Conservation (phyloP, 1,139 yeast species). For the Zygosaccharomyces sapae region DNA sequence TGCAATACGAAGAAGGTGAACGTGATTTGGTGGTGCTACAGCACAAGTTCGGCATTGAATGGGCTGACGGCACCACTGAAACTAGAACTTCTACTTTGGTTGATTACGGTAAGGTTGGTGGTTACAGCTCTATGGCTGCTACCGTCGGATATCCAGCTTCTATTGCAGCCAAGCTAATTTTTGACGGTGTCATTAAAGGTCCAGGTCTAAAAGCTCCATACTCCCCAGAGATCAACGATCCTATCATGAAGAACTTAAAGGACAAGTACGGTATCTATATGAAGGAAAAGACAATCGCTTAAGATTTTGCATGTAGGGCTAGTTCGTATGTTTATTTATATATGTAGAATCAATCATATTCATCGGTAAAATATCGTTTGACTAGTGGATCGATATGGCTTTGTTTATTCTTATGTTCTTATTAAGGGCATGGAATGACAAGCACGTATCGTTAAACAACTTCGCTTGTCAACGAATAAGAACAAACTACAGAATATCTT, state of each 20-base stretch:
- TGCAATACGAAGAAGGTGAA: slow-evolving; percentile 95
- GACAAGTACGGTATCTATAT: slow-evolving; percentile 84
- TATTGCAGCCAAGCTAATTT: slow-evolving; percentile 83
- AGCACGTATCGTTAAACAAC: neutral
- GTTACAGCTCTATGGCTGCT: slow-evolving; percentile 98
- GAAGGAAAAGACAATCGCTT: slow-evolving; percentile 70
- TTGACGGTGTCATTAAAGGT: slow-evolving; percentile 71
- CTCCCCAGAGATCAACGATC: slow-evolving; percentile 82
- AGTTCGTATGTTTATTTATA: slow-evolving; percentile 3
- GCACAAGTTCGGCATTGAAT: slow-evolving; percentile 95
- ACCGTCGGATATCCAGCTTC: slow-evolving; percentile 98
- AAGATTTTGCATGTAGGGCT: slow-evolving; percentile 6
- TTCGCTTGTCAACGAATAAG: neutral
- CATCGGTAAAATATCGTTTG: no score
- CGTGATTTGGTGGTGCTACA: slow-evolving; percentile 92
- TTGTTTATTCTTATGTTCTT: no score
- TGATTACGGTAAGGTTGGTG: slow-evolving; percentile 91
- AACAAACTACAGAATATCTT: neutral
- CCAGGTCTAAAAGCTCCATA: slow-evolving; percentile 93
- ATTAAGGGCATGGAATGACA: no score
- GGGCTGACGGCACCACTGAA: slow-evolving; percentile 90
- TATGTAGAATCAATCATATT: neutral
- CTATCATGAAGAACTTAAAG: slow-evolving; percentile 86
- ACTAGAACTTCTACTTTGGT: slow-evolving; percentile 92
- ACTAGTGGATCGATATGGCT: no score